phyloP scores from a whole-genome alignment of 208 protist species.

The Trypanosoma theileri region DNA sequence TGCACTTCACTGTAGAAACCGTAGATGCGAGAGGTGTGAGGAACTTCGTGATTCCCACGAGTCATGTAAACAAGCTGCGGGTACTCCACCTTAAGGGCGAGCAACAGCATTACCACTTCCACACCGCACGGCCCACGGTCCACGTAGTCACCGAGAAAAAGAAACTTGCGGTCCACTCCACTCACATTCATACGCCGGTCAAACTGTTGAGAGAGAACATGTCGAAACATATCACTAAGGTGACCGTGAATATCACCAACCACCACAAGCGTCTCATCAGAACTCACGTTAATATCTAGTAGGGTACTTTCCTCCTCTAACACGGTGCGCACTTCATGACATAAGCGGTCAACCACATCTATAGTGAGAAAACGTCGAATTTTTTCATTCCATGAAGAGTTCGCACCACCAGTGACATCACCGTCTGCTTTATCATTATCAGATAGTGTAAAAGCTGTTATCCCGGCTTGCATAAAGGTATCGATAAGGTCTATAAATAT shows the following conservation, averaged over 20 bases:
- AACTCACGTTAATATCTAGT: constrained; percentile 35
- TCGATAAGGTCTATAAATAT: constrained; percentile 18
- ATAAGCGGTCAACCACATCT: constrained; percentile 36
- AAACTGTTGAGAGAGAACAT: constrained; percentile 50
- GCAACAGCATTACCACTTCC: constrained; percentile 62
- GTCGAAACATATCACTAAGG: constrained; percentile 65
- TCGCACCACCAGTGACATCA: neutral
- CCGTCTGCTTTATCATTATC: neutral
- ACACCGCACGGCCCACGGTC: constrained; percentile 94
- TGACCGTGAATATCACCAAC: constrained; percentile 85
- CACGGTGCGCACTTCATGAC: constrained; percentile 37
- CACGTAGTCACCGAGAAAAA: constrained; percentile 99
- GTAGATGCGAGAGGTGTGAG: constrained; percentile 73
- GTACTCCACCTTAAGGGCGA: constrained; percentile 83
- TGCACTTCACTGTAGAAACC: constrained; percentile 56
- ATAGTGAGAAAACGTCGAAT: constrained; percentile 25
- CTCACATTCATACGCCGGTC: constrained; percentile 9
- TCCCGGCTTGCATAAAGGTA: neutral
- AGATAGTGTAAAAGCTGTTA: neutral
- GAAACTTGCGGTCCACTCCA: constrained; percentile 43
- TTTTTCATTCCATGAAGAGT: neutral
- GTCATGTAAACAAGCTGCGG: constrained; percentile 75
- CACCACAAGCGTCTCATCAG: constrained; percentile 62
- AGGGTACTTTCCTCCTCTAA: constrained; percentile 39
- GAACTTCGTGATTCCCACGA: constrained; percentile 88